A percentile compares a stretch with the other conserved stretches of the same genome.
Evolutionary conservation across 345 rosid genomes (phyloP).

Genomic region (Eucalyptus cloeziana): DNA sequence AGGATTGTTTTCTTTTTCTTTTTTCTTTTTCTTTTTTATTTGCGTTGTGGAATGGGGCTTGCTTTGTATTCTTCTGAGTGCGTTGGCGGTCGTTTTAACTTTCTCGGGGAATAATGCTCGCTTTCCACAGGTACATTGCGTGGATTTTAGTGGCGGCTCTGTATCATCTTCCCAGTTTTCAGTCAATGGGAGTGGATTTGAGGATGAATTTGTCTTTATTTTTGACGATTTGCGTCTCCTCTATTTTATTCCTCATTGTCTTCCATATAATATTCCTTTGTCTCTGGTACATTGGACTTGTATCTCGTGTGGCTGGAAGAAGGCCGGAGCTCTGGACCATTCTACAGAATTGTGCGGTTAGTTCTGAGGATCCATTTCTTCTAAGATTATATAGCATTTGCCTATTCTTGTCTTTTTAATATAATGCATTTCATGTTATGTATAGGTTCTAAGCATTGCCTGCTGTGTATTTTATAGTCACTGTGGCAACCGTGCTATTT

Average conservation of each 20-base stretch:
- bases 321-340: slow-evolving; percentile 89
- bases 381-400: neutral
- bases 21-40: too few species aligned
- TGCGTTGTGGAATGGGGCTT: neutral
- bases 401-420: neutral
- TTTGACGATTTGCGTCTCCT: slow-evolving; percentile 73
- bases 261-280: slow-evolving; percentile 87
- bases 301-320: slow-evolving; percentile 90
- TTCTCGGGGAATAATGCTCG: neutral
- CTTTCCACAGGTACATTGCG: slow-evolving; percentile 71
- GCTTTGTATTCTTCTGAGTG: neutral
- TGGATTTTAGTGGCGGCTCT: slow-evolving; percentile 98
- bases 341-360: slow-evolving; percentile 91
- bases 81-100: neutral
- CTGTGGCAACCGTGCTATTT: slow-evolving; percentile 90
- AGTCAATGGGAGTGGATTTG: slow-evolving; percentile 97
- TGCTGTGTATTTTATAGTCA: slow-evolving; percentile 98
- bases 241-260: slow-evolving; percentile 82
- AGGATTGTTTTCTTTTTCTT: too few species aligned
- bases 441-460: slow-evolving; percentile 91
- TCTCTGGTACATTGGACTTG: slow-evolving; percentile 90
- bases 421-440: neutral
- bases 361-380: slow-evolving; percentile 8
- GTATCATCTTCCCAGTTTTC: slow-evolving; percentile 99
- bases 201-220: slow-evolving; percentile 98